phyloP scores from a whole-genome alignment of 345 rosid genomes.

The Pelargonium nanum region DNA sequence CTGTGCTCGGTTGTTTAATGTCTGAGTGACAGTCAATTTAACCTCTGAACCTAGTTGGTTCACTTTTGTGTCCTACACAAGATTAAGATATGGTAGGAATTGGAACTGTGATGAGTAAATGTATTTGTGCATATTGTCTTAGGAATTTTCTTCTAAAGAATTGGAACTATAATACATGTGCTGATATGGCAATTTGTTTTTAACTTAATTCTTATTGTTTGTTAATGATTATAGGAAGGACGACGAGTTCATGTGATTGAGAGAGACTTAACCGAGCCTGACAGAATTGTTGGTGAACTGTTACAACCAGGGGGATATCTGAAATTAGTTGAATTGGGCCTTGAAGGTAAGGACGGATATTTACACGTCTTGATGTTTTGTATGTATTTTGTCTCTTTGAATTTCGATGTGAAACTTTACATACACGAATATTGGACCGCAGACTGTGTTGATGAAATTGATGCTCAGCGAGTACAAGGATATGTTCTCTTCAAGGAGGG shows the following conservation, averaged over 20 bases:
- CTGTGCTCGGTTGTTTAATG: neutral
- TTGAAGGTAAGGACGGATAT: constrained; percentile 19
- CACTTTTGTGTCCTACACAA: neutral
- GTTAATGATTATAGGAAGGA: constrained; percentile 10
- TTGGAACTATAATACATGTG: neutral
- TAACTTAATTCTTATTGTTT: neutral
- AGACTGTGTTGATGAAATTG: constrained; percentile 17
- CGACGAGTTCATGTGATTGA: constrained; percentile 19
- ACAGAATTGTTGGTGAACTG: constrained; percentile 24
- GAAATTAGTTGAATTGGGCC: constrained; percentile 28
- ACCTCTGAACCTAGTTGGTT: neutral
- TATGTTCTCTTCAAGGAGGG: constrained; percentile 19
- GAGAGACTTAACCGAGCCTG: constrained; percentile 21
- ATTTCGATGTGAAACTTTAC: neutral
- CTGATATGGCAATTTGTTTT: neutral
- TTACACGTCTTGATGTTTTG: too few relatives aligned
- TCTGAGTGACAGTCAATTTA: neutral
- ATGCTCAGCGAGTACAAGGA: constrained; percentile 18
- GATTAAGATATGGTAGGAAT: neutral
- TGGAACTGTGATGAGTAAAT: neutral
- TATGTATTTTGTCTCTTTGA: neutral
- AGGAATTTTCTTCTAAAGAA: neutral
- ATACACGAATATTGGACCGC: neutral
- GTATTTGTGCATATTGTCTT: neutral
- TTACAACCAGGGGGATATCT: constrained; percentile 31